Conservation (phyloP, 140 eudicot genomes). For the Senecio squalidus region DNA sequence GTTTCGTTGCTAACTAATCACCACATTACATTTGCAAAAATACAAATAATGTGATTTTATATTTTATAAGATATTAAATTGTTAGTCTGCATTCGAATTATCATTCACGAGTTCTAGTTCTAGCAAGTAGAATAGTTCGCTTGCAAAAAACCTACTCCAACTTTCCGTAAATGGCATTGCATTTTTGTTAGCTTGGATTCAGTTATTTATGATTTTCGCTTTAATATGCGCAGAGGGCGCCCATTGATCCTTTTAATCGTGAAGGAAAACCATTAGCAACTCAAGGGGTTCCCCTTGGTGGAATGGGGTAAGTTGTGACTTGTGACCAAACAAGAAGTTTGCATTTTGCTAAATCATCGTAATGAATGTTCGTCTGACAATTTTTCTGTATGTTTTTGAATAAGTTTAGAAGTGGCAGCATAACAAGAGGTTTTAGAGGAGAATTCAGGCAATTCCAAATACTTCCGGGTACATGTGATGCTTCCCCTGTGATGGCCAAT, state of each 20-base stretch:
- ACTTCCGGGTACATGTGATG: conserved; percentile 88
- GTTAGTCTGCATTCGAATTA: too few species aligned
- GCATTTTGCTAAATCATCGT: not conserved
- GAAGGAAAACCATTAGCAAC: conserved; percentile 85
- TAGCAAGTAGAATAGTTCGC: too few species aligned
- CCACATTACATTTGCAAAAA: too few species aligned
- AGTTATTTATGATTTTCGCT: not conserved
- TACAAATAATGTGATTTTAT: too few species aligned
- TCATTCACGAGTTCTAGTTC: too few species aligned
- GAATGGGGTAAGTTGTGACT: conserved; percentile 78
- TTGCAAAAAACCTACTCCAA: too few species aligned
- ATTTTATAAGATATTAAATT: too few species aligned
- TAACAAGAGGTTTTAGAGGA: conserved; percentile 95
- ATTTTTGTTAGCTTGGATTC: not conserved
- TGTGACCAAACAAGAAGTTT: not conserved
- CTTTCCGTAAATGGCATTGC: not conserved
- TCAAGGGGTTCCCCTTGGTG: conserved; percentile 97
- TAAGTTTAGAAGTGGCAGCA: conserved; percentile 94
- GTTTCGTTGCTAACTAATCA: not conserved
- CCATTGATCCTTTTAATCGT: conserved; percentile 86
- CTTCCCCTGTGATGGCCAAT: conserved; percentile 98
- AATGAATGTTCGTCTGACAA: conserved; percentile 9
- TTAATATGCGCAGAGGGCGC: conserved; percentile 70
- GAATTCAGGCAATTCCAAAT: conserved; percentile 90
- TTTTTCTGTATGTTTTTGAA: conserved; percentile 1